phyloP scores from a whole-genome alignment of 495 filamentous ascomycete species.

The Xylaria cubensis region DNA sequence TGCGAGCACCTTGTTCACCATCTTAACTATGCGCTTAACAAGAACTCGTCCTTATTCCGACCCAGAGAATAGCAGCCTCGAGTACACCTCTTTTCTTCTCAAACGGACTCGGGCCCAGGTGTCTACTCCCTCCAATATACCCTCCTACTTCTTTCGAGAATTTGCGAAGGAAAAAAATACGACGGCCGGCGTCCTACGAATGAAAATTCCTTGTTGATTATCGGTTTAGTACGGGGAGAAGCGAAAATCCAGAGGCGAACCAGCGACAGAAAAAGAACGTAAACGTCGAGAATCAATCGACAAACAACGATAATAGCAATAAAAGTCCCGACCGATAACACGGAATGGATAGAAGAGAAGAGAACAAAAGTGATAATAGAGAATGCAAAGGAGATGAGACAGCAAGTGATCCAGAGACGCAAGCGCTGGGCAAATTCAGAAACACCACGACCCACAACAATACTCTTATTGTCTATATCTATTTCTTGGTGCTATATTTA shows the following conservation, averaged over 20 bases:
- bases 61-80: background rate
- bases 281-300: conserved; percentile 41
- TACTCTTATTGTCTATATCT: conserved; percentile 13
- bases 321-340: conserved; percentile 35
- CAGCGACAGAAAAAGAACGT: conserved; percentile 41
- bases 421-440: conserved; percentile 13
- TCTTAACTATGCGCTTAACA: conserved; percentile 39
- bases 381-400: conserved; percentile 48
- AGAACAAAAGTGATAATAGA: conserved; percentile 44
- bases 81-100: conserved; percentile 30
- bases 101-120: conserved; percentile 1
- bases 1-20: conserved; percentile 64
- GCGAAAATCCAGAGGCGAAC: conserved; percentile 24
- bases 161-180: conserved; percentile 31
- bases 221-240: conserved; percentile 17
- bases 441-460: conserved; percentile 29
- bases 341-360: conserved; percentile 25
- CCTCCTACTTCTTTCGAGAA: conserved; percentile 30
- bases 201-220: conserved; percentile 26
- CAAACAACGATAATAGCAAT: conserved; percentile 33
- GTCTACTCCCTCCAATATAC: conserved; percentile 27
- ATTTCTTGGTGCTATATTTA: conserved; percentile 19
- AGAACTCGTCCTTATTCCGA: conserved; percentile 3
- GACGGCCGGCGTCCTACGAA: conserved; percentile 57
- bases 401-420: conserved; percentile 34